Percentiles rank a stretch among this genome's conserved stretches.
Conservation (phyloP, 1,139 yeast species). For the Zygoascus hellenicus region DNA sequence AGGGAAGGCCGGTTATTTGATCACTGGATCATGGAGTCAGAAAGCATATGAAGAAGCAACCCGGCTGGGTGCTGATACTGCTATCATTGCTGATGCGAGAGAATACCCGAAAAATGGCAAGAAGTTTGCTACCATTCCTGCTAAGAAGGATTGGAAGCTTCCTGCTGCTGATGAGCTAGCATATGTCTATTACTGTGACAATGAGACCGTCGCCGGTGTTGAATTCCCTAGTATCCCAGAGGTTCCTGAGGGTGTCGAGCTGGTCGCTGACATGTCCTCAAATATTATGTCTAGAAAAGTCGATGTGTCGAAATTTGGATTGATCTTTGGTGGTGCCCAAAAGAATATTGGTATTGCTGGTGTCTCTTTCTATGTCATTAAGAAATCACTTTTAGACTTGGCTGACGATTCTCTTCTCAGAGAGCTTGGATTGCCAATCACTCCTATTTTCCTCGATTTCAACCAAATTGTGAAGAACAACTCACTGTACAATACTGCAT, state of each 20-base stretch:
- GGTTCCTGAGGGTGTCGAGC: slow-evolving; percentile 59
- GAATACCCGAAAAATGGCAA: slow-evolving; percentile 42
- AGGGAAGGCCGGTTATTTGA: slow-evolving; percentile 81
- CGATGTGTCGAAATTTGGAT: slow-evolving; percentile 79
- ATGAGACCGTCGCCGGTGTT: slow-evolving; percentile 92
- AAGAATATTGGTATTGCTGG: slow-evolving; percentile 97
- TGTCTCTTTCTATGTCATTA: slow-evolving; percentile 81
- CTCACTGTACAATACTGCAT: slow-evolving; percentile 92
- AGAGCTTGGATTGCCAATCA: slow-evolving; percentile 57
- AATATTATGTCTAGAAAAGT: slow-evolving; percentile 76
- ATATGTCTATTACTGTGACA: slow-evolving; percentile 85
- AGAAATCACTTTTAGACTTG: slow-evolving; percentile 66
- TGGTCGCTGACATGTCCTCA: slow-evolving; percentile 93
- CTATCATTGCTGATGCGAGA: slow-evolving; percentile 63
- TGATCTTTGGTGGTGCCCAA: slow-evolving; percentile 88
- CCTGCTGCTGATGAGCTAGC: slow-evolving; percentile 54
- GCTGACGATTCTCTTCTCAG: slow-evolving; percentile 59
- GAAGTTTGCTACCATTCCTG: slow-evolving; percentile 65
- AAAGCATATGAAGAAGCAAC: slow-evolving; percentile 82
- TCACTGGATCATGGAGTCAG: slow-evolving; percentile 91
- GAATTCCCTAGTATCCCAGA: slow-evolving; percentile 62
- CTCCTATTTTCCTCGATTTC: slow-evolving; percentile 85
- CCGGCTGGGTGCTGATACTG: slow-evolving; percentile 74
- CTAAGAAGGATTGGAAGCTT: slow-evolving; percentile 53
- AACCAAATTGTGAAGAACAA: slow-evolving; percentile 83